These are phyloP conservation scores for Sordariomycetes sp. DNA, from an alignment of 2,329 filamentous ascomycete species.

Conservation along the genomic window DNA sequence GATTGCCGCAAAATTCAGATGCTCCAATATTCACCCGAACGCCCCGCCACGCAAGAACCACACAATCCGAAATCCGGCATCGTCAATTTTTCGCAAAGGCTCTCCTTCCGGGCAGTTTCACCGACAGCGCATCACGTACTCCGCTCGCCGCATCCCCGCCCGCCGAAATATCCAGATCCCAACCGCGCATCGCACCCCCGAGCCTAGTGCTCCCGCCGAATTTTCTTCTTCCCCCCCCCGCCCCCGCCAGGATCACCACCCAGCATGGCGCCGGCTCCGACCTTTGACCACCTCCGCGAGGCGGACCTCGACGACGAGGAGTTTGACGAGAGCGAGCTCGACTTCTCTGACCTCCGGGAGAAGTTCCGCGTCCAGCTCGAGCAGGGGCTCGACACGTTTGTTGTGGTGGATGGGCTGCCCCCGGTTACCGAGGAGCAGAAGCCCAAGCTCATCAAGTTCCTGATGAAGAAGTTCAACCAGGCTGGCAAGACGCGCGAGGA, in stretches of 20 bases:
- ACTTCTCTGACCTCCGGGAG: conserved; percentile 86
- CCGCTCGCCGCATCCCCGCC: background rate
- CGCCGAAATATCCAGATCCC: background rate
- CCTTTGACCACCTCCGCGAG: conserved; percentile 85
- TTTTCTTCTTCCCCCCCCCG: conserved; percentile 4
- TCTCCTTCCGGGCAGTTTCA: background rate
- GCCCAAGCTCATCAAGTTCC: conserved; percentile 89
- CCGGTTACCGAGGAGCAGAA: conserved; percentile 81
- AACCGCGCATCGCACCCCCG: background rate
- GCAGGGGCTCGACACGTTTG: conserved; percentile 90
- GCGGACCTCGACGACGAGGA: conserved; percentile 78
- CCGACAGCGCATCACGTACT: background rate
- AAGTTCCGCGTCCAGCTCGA: conserved; percentile 94
- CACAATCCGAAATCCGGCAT: conserved; percentile 5
- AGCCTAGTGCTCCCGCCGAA: background rate
- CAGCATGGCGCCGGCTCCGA: conserved; percentile 62
- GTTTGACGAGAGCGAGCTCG: conserved; percentile 84
- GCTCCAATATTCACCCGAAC: conserved; percentile 3
- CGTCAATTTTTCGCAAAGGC: background rate
- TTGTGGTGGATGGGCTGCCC: conserved; percentile 90
- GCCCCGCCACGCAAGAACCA: conserved; percentile 4
- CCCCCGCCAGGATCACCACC: conserved; percentile 8
- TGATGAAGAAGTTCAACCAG: conserved; percentile 81
- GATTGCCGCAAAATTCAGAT: conserved; percentile 2
- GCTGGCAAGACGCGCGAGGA: conserved; percentile 81